Base-by-base conservation (phyloP, 1,284 basidiomycete genomes). In the Wolfiporia cocos region DNA sequence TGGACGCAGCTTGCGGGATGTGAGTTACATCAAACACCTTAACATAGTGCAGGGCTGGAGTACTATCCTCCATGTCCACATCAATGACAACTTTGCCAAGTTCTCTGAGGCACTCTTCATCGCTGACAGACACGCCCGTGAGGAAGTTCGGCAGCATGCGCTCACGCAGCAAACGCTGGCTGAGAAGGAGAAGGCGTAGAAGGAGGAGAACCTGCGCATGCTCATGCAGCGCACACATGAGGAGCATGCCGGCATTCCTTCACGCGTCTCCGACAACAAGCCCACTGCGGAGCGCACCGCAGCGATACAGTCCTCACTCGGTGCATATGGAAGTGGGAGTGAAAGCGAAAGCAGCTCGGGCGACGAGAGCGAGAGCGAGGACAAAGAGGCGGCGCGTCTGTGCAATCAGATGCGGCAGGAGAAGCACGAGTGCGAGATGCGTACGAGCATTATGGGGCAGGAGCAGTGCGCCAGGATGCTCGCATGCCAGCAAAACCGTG, bases 361-460 rank as follows among this genome's bases (percentile, higher is more conserved):
- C 4, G 66, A 63, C 3, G 79, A 74, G 31, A n/a, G n/a, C n/a
- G n/a, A n/a, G n/a, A n/a, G n/a, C n/a, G 86, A 89, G 49, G 93
- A 97, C 47, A 87, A 92, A 55, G 90, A 90, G 39, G 88, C 90
- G 6, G 84, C 83, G 38, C 76, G 77, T 58, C 76, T 96, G 56
- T 81, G 96, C 39, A 94, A 98, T 62, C 69, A 86, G 51, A 92
- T 98, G 76, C 79, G 95, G 41, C 72, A 78, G 41, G 93, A 98
- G 73, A 93, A 97, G 70, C 76, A 93, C 26, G 94, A 99, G 69
- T 83, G 95, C 40, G 95, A 99, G 67, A 82, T 99, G 83, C 78
- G 96, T 46, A 96, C 99, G 93, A 93, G 80, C 65, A 98, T 98
- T 60, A 99, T 99, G 96, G 96, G 96, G 28, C 83, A 85, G 26